Conservation (phyloP, 345 rosid genomes). For the Fremontodendron californicum region DNA sequence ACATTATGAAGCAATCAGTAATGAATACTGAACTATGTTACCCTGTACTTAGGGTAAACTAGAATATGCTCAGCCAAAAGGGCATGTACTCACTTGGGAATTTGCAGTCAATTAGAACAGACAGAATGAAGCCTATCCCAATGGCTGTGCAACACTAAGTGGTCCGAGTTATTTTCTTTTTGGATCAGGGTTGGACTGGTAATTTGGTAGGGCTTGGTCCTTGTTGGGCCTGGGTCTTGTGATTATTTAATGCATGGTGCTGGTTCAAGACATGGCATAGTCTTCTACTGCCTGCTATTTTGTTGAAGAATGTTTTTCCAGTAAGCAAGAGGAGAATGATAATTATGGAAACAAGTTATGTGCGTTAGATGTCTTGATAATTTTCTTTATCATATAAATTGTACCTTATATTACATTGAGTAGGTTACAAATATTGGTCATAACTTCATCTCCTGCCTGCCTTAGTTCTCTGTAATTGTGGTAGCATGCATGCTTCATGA, state of each 20-base stretch:
- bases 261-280: neutral
- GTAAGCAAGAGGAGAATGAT: neutral
- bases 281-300: neutral
- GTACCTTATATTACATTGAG: neutral
- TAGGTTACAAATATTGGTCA: constrained; percentile 9
- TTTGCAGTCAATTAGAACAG: neutral
- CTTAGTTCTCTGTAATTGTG: constrained; percentile 17
- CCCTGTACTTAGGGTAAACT: neutral
- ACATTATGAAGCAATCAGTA: neutral
- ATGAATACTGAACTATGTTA: neutral
- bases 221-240: neutral
- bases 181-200: neutral
- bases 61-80: neutral
- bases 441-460: constrained; percentile 20
- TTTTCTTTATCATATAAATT: neutral
- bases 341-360: neutral
- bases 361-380: neutral
- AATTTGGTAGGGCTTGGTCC: neutral
- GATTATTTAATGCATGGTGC: neutral
- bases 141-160: neutral
- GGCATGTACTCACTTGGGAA: neutral
- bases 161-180: neutral
- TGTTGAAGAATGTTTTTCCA: neutral
- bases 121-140: neutral
- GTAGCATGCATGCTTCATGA: constrained; percentile 28